Evolutionary conservation across 805 yeast species (phyloP).

Genomic region (Tetrapisispora arboricola): DNA sequence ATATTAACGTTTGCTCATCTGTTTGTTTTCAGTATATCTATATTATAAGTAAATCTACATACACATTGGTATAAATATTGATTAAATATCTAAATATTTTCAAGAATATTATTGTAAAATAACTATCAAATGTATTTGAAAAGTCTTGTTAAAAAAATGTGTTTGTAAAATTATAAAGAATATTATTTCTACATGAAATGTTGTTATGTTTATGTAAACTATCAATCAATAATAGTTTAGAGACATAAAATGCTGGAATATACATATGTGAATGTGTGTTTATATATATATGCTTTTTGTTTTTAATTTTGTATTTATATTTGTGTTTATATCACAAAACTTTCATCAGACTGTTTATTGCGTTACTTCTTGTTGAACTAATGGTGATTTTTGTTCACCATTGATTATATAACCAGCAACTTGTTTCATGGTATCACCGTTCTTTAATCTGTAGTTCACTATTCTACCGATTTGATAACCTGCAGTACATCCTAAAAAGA

Average conservation of each 20-base stretch:
- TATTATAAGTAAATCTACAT: too few species aligned
- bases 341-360: background rate
- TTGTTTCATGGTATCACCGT: slow-evolving; percentile 54
- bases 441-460: slow-evolving; percentile 48
- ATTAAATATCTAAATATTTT: too few species aligned
- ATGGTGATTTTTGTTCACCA: slow-evolving; percentile 28
- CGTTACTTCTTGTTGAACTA: background rate
- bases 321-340: background rate
- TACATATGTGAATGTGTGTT: background rate
- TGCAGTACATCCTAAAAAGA: slow-evolving; percentile 86
- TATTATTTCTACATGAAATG: background rate
- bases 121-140: too few species aligned
- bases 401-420: slow-evolving; percentile 48
- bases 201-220: background rate
- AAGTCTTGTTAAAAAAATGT: too few species aligned
- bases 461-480: slow-evolving; percentile 75
- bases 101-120: too few species aligned
- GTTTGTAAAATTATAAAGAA: background rate
- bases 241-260: background rate
- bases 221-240: background rate
- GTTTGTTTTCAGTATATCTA: background rate
- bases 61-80: too few species aligned
- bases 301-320: background rate
- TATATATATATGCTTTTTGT: background rate
- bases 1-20: too few species aligned